A percentile compares a stretch with the other conserved stretches of the same genome.
phyloP scores from a whole-genome alignment of 257 asterid genomes.

The Jacaranda copaia region DNA sequence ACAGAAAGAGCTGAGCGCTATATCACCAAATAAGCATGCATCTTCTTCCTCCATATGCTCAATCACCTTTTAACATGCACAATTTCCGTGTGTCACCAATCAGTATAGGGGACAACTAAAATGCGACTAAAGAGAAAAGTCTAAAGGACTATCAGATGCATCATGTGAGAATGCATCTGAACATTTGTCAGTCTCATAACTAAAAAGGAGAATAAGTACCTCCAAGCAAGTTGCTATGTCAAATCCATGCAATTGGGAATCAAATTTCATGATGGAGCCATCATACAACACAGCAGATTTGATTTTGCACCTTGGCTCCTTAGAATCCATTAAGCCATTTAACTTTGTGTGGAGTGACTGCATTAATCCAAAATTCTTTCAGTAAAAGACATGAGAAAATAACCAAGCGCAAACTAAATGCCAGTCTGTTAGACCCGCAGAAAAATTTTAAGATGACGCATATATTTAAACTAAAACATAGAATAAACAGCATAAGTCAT shows the following conservation, averaged over 20 bases:
- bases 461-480: background rate
- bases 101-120: background rate
- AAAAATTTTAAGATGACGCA: background rate
- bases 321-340: conserved; percentile 50
- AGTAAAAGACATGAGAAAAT: too few species aligned
- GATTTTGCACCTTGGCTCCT: conserved; percentile 54
- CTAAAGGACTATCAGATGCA: background rate
- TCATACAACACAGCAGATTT: conserved; percentile 73
- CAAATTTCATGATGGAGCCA: conserved; percentile 77
- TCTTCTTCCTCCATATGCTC: conserved; percentile 97
- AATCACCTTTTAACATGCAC: conserved; percentile 65
- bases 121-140: background rate
- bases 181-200: background rate
- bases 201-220: conserved; percentile 52
- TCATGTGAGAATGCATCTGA: background rate
- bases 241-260: conserved; percentile 71
- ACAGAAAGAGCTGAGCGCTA: conserved; percentile 68
- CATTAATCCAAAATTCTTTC: conserved; percentile 10
- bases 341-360: conserved; percentile 86
- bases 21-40: conserved; percentile 77
- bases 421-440: background rate
- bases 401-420: too few species aligned
- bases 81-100: conserved; percentile 19
- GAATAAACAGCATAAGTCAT: background rate
- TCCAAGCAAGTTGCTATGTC: conserved; percentile 98